Percentiles rank a stretch among this genome's conserved stretches.
These are phyloP conservation scores for Diaporthe humulicola DNA, from an alignment of 2,329 filamentous ascomycete genomes.

Conservation along the genomic window DNA sequence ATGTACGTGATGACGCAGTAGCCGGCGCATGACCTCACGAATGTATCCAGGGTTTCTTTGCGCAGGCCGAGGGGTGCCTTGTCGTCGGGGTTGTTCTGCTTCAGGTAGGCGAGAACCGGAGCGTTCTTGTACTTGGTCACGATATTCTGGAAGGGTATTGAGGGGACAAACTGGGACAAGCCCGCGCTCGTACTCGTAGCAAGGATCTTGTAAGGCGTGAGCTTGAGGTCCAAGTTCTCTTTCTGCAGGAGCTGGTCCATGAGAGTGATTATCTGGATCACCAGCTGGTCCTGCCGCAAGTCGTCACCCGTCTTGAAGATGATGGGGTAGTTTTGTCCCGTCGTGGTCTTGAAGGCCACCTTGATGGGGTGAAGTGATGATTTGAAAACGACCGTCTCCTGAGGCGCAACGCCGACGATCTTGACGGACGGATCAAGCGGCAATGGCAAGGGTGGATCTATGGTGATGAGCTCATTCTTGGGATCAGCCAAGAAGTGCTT, in stretches of 20 bases:
- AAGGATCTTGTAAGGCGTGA: constrained; percentile 96
- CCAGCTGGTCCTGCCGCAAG: constrained; percentile 94
- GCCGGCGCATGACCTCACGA: constrained; percentile 94
- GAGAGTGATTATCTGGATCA: constrained; percentile 95
- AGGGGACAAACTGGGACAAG: constrained; percentile 93
- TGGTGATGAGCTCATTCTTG: constrained; percentile 86
- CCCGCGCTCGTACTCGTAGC: constrained; percentile 92
- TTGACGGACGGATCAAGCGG: constrained; percentile 88
- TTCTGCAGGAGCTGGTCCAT: constrained; percentile 98
- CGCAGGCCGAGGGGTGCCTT: constrained; percentile 86
- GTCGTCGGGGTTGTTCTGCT: constrained; percentile 89
- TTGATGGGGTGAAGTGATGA: constrained; percentile 93
- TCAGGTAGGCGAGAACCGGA: constrained; percentile 81
- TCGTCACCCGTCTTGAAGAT: constrained; percentile 99
- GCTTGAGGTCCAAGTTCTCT: constrained; percentile 94
- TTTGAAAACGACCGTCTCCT: constrained; percentile 94
- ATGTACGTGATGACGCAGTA: constrained; percentile 99
- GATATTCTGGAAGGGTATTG: constrained; percentile 85
- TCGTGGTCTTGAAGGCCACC: constrained; percentile 87
- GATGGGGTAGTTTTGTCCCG: constrained; percentile 85
- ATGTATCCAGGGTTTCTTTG: constrained; percentile 94
- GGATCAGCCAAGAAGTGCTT: constrained; percentile 89
- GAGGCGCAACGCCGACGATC: constrained; percentile 83
- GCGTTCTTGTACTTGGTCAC: constrained; percentile 83
- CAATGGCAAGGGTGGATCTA: constrained; percentile 89